These are phyloP conservation scores for Fagus sylvatica DNA, from an alignment of 306 rosid species.

Conservation along the genomic window DNA sequence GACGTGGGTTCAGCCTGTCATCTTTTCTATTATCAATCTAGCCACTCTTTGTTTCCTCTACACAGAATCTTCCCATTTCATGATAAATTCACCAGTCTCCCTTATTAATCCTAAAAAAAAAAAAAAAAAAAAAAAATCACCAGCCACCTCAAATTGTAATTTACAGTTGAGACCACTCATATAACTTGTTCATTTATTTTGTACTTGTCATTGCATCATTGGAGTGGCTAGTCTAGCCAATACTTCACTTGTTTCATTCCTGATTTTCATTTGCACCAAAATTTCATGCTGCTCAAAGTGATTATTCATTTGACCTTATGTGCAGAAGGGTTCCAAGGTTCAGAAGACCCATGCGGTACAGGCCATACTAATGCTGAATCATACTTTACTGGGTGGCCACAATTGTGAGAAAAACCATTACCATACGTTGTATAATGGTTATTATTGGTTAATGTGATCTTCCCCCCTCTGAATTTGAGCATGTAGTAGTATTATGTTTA, in stretches of 20 bases:
- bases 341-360: constrained; percentile 87
- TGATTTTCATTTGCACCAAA: not conserved
- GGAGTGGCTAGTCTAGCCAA: not conserved
- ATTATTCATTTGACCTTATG: constrained; percentile 18
- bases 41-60: not conserved
- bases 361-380: constrained; percentile 68
- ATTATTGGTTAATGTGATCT: constrained; percentile 24
- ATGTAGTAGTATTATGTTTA: constrained; percentile 21
- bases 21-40: not conserved
- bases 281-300: not conserved
- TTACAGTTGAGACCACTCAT: not conserved
- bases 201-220: not conserved
- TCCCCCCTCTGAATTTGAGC: constrained; percentile 29
- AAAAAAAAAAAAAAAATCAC: not conserved
- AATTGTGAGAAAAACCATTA: constrained; percentile 22
- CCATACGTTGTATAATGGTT: constrained; percentile 31
- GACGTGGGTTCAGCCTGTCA: not conserved
- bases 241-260: not conserved
- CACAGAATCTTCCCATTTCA: not conserved
- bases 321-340: constrained; percentile 95
- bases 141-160: not conserved
- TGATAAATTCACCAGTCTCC: not conserved
- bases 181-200: not conserved
- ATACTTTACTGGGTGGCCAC: constrained; percentile 32
- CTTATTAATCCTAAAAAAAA: too few species aligned